Conservation (phyloP, 2,329 filamentous ascomycete genomes). For the Paracoccidioides brasiliensis region DNA sequence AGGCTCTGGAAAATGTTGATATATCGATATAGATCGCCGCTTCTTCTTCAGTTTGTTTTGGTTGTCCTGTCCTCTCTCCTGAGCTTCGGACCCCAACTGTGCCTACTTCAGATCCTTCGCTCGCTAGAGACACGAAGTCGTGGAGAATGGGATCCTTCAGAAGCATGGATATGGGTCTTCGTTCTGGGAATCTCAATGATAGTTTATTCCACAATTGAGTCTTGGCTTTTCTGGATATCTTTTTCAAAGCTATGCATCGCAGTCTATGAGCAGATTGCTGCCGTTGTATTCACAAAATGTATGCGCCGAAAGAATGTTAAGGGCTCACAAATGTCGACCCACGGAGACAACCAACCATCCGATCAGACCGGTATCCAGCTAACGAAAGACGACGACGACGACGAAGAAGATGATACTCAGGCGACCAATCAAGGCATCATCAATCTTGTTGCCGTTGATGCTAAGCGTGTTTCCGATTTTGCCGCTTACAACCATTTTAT, state of each 20-base stretch:
- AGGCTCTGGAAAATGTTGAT: constrained; percentile 50
- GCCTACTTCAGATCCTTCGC: constrained; percentile 52
- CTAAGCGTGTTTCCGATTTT: constrained; percentile 56
- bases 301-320: constrained; percentile 68
- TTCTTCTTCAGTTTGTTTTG: constrained; percentile 48
- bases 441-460: constrained; percentile 67
- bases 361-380: constrained; percentile 21
- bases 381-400: constrained; percentile 19
- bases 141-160: constrained; percentile 35
- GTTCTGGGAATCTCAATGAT: constrained; percentile 50
- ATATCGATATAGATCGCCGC: constrained; percentile 41
- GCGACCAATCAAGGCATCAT: constrained; percentile 58
- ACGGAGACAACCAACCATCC: constrained; percentile 14
- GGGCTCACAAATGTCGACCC: constrained; percentile 33
- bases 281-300: constrained; percentile 63
- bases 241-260: constrained; percentile 52
- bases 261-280: constrained; percentile 55
- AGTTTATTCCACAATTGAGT: constrained; percentile 45
- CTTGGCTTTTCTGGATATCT: constrained; percentile 54
- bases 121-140: constrained; percentile 45
- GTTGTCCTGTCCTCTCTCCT: constrained; percentile 43
- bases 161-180: constrained; percentile 56
- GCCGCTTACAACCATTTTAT: constrained; percentile 54
- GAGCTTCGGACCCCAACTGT: constrained; percentile 58
- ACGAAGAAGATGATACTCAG: constrained; percentile 34